Percentiles rank a stretch among this genome's conserved stretches.
Evolutionary conservation across 2,329 filamentous ascomycete species (phyloP).

Genomic region (Fusarium kyushuense): DNA sequence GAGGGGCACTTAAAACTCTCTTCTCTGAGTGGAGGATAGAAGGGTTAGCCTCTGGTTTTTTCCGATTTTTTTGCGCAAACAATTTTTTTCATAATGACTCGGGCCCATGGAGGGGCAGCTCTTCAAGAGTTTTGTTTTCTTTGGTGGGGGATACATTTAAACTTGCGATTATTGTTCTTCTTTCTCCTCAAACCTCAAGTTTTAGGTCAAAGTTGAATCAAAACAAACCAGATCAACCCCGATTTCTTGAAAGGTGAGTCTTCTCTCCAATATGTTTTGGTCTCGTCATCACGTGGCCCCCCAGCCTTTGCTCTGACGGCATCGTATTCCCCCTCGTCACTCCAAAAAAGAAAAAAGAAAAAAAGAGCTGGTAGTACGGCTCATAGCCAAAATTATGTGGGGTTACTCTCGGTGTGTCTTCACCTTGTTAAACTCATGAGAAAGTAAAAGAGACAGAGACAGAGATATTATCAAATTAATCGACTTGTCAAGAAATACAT

Average conservation of each 20-base stretch:
- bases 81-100: conserved; percentile 41
- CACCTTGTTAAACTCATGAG: conserved; percentile 23
- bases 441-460: neutral
- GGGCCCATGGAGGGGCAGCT: conserved; percentile 1
- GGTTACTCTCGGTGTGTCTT: conserved; percentile 34
- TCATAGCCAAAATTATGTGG: conserved; percentile 41
- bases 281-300: conserved; percentile 23
- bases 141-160: conserved; percentile 36
- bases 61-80: conserved; percentile 35
- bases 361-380: conserved; percentile 21
- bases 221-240: neutral
- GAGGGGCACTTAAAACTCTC: conserved; percentile 48
- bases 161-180: conserved; percentile 26
- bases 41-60: conserved; percentile 40
- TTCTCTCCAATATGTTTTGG: conserved; percentile 8
- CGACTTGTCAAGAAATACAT: conserved; percentile 12
- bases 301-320: conserved; percentile 17
- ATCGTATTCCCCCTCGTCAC: conserved; percentile 14
- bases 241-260: conserved; percentile 22
- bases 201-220: conserved; percentile 33
- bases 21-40: conserved; percentile 38
- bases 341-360: conserved; percentile 12
- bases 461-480: conserved; percentile 1
- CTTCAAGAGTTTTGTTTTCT: conserved; percentile 31
- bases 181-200: conserved; percentile 28